Evolutionary conservation across 768 basidiomycete genomes (phyloP).

Genomic region (Suillus lakei): DNA sequence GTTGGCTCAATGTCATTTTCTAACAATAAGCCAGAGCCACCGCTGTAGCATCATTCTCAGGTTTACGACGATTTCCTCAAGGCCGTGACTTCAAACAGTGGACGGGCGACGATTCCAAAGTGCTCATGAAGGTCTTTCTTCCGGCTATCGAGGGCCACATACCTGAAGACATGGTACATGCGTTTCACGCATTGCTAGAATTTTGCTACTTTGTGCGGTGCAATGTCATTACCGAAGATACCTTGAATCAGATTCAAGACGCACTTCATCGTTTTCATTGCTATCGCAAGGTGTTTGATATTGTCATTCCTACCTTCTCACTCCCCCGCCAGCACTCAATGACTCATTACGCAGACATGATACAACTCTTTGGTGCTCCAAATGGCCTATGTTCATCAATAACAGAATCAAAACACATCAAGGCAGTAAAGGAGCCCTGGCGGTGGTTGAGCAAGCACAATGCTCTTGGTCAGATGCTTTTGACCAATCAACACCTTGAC

Average conservation of each 20-base stretch:
- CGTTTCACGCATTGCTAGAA: constrained; percentile 30
- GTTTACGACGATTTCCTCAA: constrained; percentile 33
- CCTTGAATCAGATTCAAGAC: too few species aligned
- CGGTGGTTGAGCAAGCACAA: constrained; percentile 7
- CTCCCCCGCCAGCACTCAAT: too few species aligned
- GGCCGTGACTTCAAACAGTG: constrained; percentile 39
- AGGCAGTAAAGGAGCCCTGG: constrained; percentile 34
- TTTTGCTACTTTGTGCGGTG: too few species aligned
- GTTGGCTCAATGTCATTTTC: constrained; percentile 10
- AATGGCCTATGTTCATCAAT: constrained; percentile 11
- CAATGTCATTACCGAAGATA: too few species aligned
- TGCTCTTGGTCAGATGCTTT: constrained; percentile 19
- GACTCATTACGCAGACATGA: too few species aligned
- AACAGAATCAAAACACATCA: constrained; percentile 16
- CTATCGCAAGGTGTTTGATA: too few species aligned
- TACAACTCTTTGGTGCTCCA: too few species aligned
- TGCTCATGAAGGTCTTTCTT: constrained; percentile 33
- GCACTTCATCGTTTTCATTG: too few species aligned
- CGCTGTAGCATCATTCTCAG: constrained; percentile 32
- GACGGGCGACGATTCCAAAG: too few species aligned
- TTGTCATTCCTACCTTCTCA: too few species aligned
- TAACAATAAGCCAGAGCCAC: constrained; percentile 25
- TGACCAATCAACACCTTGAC: constrained; percentile 31
- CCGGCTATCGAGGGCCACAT: constrained; percentile 36
- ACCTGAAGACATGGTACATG: constrained; percentile 30